Conservation (phyloP, 805 yeast species). For the Lachancea nothofagi region DNA sequence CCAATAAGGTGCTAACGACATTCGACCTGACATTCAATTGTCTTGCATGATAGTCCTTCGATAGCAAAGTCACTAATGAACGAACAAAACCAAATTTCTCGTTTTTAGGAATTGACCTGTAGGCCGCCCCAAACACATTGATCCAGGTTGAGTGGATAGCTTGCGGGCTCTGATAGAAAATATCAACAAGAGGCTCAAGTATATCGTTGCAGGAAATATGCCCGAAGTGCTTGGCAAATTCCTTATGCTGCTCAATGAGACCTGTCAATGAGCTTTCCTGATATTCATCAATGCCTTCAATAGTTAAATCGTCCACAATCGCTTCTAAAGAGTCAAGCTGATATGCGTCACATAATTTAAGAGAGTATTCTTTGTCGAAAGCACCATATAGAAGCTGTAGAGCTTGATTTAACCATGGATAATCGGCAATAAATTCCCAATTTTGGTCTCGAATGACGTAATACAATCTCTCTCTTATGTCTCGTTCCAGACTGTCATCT, state of each 20-base stretch:
- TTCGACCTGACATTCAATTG: conserved; percentile 85
- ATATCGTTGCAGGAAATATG: conserved; percentile 53
- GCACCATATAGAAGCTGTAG: conserved; percentile 79
- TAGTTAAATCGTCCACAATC: conserved; percentile 17
- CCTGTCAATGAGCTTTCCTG: conserved; percentile 19
- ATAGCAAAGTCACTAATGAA: conserved; percentile 66
- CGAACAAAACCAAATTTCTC: conserved; percentile 84
- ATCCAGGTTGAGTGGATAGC: conserved; percentile 83
- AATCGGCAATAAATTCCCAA: conserved; percentile 93
- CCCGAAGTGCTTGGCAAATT: conserved; percentile 25
- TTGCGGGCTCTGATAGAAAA: conserved; percentile 75
- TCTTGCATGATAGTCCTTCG: conserved; percentile 89
- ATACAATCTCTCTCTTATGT: conserved; percentile 69
- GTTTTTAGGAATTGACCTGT: conserved; percentile 64
- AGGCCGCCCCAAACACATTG: conserved; percentile 74
- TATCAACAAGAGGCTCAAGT: conserved; percentile 65
- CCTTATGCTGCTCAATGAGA: conserved; percentile 34
- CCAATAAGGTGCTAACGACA: conserved; percentile 76
- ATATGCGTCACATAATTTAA: conserved; percentile 47
- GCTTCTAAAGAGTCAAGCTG: conserved; percentile 48
- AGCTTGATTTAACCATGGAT: conserved; percentile 93
- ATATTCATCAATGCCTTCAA: not conserved
- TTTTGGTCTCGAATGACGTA: conserved; percentile 92
- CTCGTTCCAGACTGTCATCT: conserved; percentile 70
- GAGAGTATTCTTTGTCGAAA: conserved; percentile 45